Evolutionary conservation across 2,329 filamentous ascomycete genomes (phyloP), one percentile per base, ranked within the genome.

Genomic region (Penicillium verrucosum): DNA sequence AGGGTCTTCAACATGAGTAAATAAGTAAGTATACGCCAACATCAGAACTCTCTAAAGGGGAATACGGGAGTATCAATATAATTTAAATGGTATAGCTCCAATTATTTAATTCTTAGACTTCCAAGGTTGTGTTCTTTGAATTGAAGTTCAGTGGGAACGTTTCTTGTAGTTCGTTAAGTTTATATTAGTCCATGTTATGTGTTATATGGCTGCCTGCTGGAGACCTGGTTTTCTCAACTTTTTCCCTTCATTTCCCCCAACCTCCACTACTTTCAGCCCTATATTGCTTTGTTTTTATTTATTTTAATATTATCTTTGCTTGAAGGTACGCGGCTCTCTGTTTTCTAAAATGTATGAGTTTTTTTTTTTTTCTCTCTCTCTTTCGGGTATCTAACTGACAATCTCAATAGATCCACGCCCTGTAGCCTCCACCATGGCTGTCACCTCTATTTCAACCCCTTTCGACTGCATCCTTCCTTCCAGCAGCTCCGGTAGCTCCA

Each of bases 391-490:
- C 25, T 51, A 30, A 43, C 29, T 25, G 8, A 36, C 27, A 14
- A 29, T n/a, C 14, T 47, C 27, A 8, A 36, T 42, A 57, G 43
- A 52, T 41, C 36, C 18, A 21, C 10, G 30, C 2, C 38, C 21
- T 30, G 9, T 23, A 8, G 10, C 21, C n/a, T 42, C n/a, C 50
- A 2, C 23, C 40, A 60, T 48, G 37, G 63, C 64, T 47, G 47
- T 54, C 41, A 50, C 65, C 11, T 62, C 66, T 50, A 18, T 63
- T 56, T 63, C 64, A 27, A 59, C 63, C 4, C 68, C 67, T 16
- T 56, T 70, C 49, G 68, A 75, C 65, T 67, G 56, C 42, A 71
- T 63, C 30, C 69, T 75, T 21, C 73, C 73, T 4, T 70, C 71
- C n/a, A 69, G 67, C 12, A 61, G 67, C 51, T 70, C 72, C 21